Evolutionary conservation across 2,329 filamentous ascomycete genomes (phyloP), one percentile per base, ranked within the genome.

Genomic region (Didymella arachidicola): DNA sequence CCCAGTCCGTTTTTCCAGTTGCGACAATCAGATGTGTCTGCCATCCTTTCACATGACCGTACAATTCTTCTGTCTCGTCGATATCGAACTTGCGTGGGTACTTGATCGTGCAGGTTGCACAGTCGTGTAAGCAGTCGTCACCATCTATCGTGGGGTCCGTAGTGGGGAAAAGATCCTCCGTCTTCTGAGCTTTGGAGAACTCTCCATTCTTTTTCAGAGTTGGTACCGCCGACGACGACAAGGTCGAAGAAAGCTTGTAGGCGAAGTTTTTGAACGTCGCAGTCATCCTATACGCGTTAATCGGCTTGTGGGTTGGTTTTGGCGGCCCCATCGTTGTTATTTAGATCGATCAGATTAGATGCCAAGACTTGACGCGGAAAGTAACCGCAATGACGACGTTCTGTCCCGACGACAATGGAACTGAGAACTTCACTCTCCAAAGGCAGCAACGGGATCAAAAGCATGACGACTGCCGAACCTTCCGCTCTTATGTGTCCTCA

Each of bases 1-100:
- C 90, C 95, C 95, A 99, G 78, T 99, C 95, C 26, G 89, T 85
- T 85, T 97, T 97, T 61, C 93, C 92, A n/a, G 95, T 99, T 25
- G 92, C 95, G 16, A 98, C 92, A 30, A 99, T 81, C 61, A 97
- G 75, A 78, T 99, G 95, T 19, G 93, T 95, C 71, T 87, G 89
- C 90, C 92, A 98, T 34, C 88, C 92, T 72, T 92, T 91, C 62
- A 97, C 86, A 59, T 90, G 83, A 0, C 94, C 95, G 73, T 96
- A 98, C 47, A 99, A 80, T 68, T 88, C 81, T 73, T 97, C 92
- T 7, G 83, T 80, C 75, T 89, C 85, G 57, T 98, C 90, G 54
- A 97, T 87, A 4, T 81, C 81, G 73, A 87, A 89, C 65, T 85
- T 86, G 71, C 88, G 87, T 36, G 94, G 94, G 74, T 93, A 96